Base-by-base conservation (phyloP, 2,329 filamentous ascomycete genomes). In the Fusarium hainanense region DNA sequence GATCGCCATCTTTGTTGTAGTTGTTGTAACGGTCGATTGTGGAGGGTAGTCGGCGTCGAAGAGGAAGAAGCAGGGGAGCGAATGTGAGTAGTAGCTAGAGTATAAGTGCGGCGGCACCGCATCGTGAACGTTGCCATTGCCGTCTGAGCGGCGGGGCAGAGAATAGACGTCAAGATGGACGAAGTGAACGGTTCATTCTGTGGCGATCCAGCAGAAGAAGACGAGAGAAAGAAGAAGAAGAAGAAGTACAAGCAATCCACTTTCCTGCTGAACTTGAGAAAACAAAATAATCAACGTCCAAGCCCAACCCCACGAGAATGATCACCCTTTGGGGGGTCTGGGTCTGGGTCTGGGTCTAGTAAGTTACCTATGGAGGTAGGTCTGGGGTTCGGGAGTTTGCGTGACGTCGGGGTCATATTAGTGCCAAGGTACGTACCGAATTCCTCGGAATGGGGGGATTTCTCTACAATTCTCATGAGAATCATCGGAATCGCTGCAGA, bases 101-200 rank as follows among this genome's bases (percentile, higher is more conserved):
- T 44, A 44, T 37, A 68, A 67, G 69, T 74, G 68, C 75, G 70
- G 62, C 65, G 65, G 69, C 74, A 73, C 71, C 74, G 74, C 63
- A 79, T 59, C 43, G 63, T 58, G 48, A 75, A 70, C 64, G 72
- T 74, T 44, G 75, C 72, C 77, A 80, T 79, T 56, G 74, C 76
- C 77, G 72, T 68, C 63, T 56, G 58, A 68, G 32, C 69, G 74
- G 70, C 74, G 63, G 44, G 63, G 62, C 54, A 62, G 60, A 64
- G 56, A 63, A 55, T 54, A 52, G 58, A 67, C 54, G 66, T 71
- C 68, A 73, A 65, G 61, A 69, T 68, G 67, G 60, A 57, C 60
- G 61, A 50, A 63, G 62, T 63, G 68, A 69, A 49, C 50, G 54
- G 63, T 60, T 68, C 69, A 61, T 70, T 64, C 61, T 73, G 66